A percentile compares a stretch with the other conserved stretches of the same genome.
Evolutionary conservation across 2,329 filamentous ascomycete genomes (phyloP).

Genomic region (Trichoderma aggressivum): DNA sequence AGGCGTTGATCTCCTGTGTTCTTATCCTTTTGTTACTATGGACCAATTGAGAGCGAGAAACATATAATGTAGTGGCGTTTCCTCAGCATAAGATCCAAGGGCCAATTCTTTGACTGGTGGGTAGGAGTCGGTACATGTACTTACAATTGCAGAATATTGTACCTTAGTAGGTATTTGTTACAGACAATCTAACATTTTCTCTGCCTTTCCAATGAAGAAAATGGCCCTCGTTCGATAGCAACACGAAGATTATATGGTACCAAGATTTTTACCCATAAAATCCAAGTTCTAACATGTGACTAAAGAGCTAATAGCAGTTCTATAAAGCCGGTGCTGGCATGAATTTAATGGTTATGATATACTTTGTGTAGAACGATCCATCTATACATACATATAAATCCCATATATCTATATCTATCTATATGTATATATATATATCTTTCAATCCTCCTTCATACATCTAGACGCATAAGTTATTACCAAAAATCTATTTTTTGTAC

Average conservation of each 20-base stretch:
- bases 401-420: too few species aligned
- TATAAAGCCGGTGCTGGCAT: neutral
- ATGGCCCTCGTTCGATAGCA: neutral
- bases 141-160: neutral
- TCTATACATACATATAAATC: too few species aligned
- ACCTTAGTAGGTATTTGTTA: neutral
- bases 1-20: neutral
- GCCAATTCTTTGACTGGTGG: neutral
- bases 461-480: neutral
- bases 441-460: neutral
- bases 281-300: neutral
- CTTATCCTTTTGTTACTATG: neutral
- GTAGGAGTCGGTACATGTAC: neutral
- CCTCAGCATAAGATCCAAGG: neutral
- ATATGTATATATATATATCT: neutral
- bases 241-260: neutral
- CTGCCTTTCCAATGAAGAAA: neutral
- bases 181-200: neutral
- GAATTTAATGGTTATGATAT: neutral
- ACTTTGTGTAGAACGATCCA: neutral
- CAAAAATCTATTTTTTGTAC: neutral
- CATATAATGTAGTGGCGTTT: neutral
- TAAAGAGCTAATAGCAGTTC: neutral
- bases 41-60: neutral
- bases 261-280: neutral